Base-by-base conservation (phyloP, 306 rosid genomes). In the Datisca glomerata region DNA sequence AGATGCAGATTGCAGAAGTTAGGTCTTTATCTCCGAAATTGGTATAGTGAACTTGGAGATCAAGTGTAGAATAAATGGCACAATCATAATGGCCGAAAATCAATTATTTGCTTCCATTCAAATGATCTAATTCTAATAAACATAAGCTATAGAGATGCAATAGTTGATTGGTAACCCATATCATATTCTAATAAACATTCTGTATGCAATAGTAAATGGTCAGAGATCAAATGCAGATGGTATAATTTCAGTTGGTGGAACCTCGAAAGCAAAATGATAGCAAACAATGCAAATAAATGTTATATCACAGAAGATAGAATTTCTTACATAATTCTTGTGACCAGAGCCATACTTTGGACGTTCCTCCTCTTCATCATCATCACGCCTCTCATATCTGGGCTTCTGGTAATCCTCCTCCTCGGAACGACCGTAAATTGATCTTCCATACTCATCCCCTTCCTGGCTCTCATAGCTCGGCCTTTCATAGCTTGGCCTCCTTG, bases 271-370 rank as follows among this genome's bases (percentile, higher is more conserved):
- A 29, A 24, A 15, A 14, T 11, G 2, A 4, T 25, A 16, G 13
- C 23, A 15, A 47, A 47, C 13, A 34, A 13, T 7, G 12, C 25
- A 19, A 31, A 27, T 9, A 23, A 14, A 11, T 18, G 12, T 48
- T 3, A 15, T 4, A 7, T 4, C 32, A 12, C 20, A 18, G 47
- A 32, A 32, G 17, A 5, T 35, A 9, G 18, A 32, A 43, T 20
- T 43, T 46, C 94, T 87, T 63, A 82, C 94, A 49, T 74, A 53
- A 80, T 89, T 77, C 76, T 83, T 80, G 29, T 86, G 93, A 13
- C 74, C 68, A 41, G 67, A 41, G 6, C 76, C 77, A 42, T 59
- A 52, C 41, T 58, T 49, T 14, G 63, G 63, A 23, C 49, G 60
- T 12, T 55, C 70, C 5, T 54, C 52, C 4, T 49, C 66, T 7